Evolutionary conservation across 352 stramenopile species (phyloP).

Genomic region (Phytophthora vignae): DNA sequence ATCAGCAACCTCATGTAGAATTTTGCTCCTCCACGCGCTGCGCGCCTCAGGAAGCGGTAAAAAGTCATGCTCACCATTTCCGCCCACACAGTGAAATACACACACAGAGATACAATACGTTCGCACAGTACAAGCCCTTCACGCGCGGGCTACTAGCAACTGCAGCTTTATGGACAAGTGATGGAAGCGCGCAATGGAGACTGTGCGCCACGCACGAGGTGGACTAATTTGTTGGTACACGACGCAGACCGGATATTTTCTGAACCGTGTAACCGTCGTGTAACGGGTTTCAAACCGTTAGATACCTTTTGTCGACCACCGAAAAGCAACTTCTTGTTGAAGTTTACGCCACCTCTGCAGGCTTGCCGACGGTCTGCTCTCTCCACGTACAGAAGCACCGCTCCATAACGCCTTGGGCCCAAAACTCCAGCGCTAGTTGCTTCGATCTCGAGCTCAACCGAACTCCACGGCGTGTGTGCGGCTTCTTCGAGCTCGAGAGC

Average conservation of each 20-base stretch:
- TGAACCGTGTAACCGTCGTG: constrained; percentile 14
- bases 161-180: too few species aligned
- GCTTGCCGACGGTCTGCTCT: constrained; percentile 1
- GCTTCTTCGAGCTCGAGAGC: constrained; percentile 11
- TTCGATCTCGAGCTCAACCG: neutral
- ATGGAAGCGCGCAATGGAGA: neutral
- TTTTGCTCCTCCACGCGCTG: constrained; percentile 52
- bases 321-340: constrained; percentile 25
- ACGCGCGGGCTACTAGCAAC: too few species aligned
- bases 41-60: constrained; percentile 50
- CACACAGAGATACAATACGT: too few species aligned
- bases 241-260: constrained; percentile 15
- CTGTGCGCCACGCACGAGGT: neutral
- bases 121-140: too few species aligned
- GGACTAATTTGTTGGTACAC: constrained; percentile 26
- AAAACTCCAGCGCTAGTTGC: constrained; percentile 29
- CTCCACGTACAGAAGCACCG: constrained; percentile 22
- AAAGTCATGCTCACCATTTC: constrained; percentile 46
- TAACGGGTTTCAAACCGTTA: constrained; percentile 20
- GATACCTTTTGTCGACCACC: constrained; percentile 23
- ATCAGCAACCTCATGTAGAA: constrained; percentile 67
- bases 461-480: neutral
- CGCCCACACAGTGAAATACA: constrained; percentile 19
- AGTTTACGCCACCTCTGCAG: constrained; percentile 8
- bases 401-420: constrained; percentile 23